phyloP scores from a whole-genome alignment of 2,329 filamentous ascomycete species.

The Myriosclerotinia duriaeana region DNA sequence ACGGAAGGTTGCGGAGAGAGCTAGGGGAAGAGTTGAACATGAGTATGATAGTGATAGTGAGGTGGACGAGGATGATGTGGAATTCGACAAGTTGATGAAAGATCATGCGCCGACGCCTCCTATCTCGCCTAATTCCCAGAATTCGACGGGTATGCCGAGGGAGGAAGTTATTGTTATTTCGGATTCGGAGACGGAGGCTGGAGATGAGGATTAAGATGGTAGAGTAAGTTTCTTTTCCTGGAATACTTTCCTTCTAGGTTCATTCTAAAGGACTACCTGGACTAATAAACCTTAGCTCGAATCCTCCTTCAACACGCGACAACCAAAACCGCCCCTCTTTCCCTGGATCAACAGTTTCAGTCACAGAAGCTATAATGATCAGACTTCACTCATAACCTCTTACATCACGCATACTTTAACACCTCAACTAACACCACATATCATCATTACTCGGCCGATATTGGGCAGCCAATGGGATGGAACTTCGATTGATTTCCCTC shows the following conservation, averaged over 20 bases:
- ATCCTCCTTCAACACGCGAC: not conserved
- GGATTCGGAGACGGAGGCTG: slow-evolving; percentile 3
- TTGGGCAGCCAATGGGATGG: too few relatives aligned
- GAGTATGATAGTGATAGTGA: slow-evolving; percentile 23
- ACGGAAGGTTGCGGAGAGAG: not conserved
- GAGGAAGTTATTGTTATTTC: slow-evolving; percentile 1
- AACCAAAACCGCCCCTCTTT: not conserved
- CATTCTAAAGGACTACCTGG: not conserved
- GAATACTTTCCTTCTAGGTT: not conserved
- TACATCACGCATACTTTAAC: not conserved
- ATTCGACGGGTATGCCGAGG: not conserved
- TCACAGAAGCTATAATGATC: not conserved
- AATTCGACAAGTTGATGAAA: not conserved
- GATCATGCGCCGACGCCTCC: not conserved
- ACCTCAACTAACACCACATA: not conserved
- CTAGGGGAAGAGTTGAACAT: not conserved
- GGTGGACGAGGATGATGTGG: slow-evolving; percentile 12
- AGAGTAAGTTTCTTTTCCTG: not conserved
- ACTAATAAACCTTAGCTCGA: not conserved
- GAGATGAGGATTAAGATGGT: not conserved
- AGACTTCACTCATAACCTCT: not conserved
- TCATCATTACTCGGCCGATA: not conserved
- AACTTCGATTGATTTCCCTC: too few relatives aligned
- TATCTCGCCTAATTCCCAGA: not conserved
- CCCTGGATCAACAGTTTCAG: not conserved